Evolutionary conservation across 2,329 filamentous ascomycete species (phyloP).

Genomic region (Trichoderma sp.): DNA sequence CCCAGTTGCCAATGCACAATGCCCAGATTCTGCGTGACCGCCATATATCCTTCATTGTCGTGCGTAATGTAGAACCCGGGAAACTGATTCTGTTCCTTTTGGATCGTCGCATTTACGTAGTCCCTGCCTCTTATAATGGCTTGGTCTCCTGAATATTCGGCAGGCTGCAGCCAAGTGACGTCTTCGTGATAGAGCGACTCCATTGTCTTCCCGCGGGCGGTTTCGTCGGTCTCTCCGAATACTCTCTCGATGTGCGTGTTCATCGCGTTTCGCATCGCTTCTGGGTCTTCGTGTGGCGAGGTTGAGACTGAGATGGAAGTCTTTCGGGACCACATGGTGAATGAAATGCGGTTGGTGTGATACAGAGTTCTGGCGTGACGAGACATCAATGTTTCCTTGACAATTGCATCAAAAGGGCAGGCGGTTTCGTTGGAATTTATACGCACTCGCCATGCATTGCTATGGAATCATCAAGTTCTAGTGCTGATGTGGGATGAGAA

Average conservation of each 20-base stretch:
- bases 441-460: too few species aligned
- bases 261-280: background rate
- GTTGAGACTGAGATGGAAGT: background rate
- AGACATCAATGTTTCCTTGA: too few species aligned
- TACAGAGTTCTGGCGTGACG: background rate
- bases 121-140: background rate
- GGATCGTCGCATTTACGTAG: background rate
- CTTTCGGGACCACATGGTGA: background rate
- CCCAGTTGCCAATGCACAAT: constrained; percentile 4
- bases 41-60: background rate
- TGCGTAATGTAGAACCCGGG: background rate
- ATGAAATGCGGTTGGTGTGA: background rate
- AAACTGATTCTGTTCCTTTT: background rate
- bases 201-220: background rate
- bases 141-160: background rate
- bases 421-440: background rate
- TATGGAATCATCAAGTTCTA: too few species aligned
- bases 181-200: constrained; percentile 4
- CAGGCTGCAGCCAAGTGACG: background rate
- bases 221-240: background rate
- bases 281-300: background rate
- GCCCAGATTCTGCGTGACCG: background rate
- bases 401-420: background rate
- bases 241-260: background rate
- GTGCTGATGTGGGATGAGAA: too few species aligned